These are phyloP conservation scores for Saturnispora saitoi DNA, from an alignment of 805 yeast species.

Conservation along the genomic window DNA sequence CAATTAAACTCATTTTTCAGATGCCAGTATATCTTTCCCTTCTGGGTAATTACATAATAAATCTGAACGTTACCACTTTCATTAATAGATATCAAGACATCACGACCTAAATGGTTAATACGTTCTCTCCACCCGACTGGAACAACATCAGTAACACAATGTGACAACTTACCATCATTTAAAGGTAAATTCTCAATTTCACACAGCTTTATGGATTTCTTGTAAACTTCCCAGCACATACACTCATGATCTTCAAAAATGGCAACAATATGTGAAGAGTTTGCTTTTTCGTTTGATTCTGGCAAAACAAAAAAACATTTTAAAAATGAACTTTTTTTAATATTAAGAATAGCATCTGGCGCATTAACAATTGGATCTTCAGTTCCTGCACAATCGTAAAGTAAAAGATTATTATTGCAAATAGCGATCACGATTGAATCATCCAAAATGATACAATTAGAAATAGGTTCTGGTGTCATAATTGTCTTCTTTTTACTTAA, in stretches of 20 bases:
- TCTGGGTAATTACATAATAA: conserved; percentile 32
- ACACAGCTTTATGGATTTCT: conserved; percentile 19
- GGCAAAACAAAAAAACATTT: conserved; percentile 31
- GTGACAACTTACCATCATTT: conserved; percentile 23
- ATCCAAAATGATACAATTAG: conserved; percentile 41
- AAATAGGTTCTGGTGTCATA: conserved; percentile 38
- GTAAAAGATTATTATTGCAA: conserved; percentile 35
- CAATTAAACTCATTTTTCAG: conserved; percentile 45
- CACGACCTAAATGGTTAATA: conserved; percentile 27
- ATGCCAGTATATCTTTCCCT: conserved; percentile 39
- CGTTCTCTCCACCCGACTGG: conserved; percentile 50
- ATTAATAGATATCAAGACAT: conserved; percentile 54
- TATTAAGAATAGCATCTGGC: neutral
- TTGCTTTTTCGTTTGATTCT: conserved; percentile 16
- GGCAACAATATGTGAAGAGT: conserved; percentile 39
- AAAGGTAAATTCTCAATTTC: conserved; percentile 29
- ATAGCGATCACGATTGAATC: conserved; percentile 41
- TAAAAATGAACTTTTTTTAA: conserved; percentile 13
- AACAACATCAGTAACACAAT: conserved; percentile 43
- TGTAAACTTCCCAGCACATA: conserved; percentile 35
- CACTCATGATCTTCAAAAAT: conserved; percentile 33
- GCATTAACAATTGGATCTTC: neutral
- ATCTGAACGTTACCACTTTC: conserved; percentile 39
- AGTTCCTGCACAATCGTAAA: conserved; percentile 48
- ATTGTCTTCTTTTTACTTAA: conserved; percentile 30